Evolutionary conservation across 164 flowering plant genomes (phyloP).

Genomic region (Macadamia integrifolia): DNA sequence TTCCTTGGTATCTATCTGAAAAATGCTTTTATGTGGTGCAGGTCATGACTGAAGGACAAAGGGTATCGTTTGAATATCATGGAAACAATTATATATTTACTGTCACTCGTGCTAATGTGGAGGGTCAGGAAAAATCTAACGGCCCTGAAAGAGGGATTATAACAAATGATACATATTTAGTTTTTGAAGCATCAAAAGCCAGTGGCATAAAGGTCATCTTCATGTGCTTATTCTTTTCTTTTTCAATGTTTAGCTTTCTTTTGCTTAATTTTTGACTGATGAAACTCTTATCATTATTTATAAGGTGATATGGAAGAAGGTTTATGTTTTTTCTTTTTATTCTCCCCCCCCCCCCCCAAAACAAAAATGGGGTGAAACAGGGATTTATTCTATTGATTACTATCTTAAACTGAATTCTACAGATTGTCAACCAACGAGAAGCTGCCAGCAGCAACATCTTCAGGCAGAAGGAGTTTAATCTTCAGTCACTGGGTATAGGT

Average conservation of each 20-base stretch:
- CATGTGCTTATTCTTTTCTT: neutral
- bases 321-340: too few species aligned
- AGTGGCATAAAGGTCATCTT: slow-evolving; percentile 80
- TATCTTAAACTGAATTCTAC: slow-evolving; percentile 17
- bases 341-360: too few species aligned
- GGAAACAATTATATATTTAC: slow-evolving; percentile 76
- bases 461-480: slow-evolving; percentile 90
- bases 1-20: neutral
- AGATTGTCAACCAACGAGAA: slow-evolving; percentile 95
- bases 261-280: neutral
- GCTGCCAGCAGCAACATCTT: slow-evolving; percentile 89
- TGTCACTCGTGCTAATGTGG: slow-evolving; percentile 66
- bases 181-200: slow-evolving; percentile 74
- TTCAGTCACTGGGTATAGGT: slow-evolving; percentile 84
- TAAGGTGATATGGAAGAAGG: neutral
- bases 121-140: slow-evolving; percentile 54
- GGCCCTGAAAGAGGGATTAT: slow-evolving; percentile 72
- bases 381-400: neutral
- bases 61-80: slow-evolving; percentile 77
- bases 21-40: slow-evolving; percentile 23
- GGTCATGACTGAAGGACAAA: slow-evolving; percentile 94
- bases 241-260: neutral
- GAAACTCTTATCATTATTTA: neutral
- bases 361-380: too few species aligned
- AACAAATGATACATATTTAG: slow-evolving; percentile 65